Evolutionary conservation across 1,139 yeast genomes (phyloP), one percentile per base, ranked within the genome.

Genomic region (Hyphopichia pseudoburtonii): DNA sequence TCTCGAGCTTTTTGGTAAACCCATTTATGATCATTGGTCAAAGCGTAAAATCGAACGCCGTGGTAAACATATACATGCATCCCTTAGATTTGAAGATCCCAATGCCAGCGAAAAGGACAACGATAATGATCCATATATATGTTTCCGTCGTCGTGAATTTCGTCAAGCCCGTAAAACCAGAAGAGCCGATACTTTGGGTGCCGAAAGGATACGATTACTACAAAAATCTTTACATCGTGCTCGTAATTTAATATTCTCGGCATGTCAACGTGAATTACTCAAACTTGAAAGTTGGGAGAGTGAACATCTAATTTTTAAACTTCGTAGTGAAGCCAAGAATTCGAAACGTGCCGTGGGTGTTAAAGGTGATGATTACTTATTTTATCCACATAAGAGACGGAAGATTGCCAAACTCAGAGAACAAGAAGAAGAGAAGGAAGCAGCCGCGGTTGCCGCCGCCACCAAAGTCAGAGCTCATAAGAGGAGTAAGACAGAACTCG

Each of bases 111-210:
- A 89, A 47, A 86, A 86, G 51, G 97, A 90, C 53, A 78, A 78
- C 49, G 98, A 92, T 54, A 80, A 78, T 43, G 97, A 92, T 60
- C 97, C 99, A 1, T 92, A 94, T 60, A 84, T 89, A 32, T 88
- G 97, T 66, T 92, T 94, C 68, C 79, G 99, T 55, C 81, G 97
- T 52, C 85, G 99, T 61, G 98, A 90, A 55, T 84, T 89, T 48
- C 80, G 98, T 47, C 97, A 87, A 57, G 95, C 95, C 28, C 83
- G 99, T 60, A 92, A 92, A 60, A 94, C 99, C 0, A 80, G 99
- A 59, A 78, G 97, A 47, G 88, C 97, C 0, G 99, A 94, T 63
- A 79, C 86, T 26, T 84, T 88, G 47, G 89, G 95, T 47, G 86
- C 92, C 7, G 97, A 90, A 58, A 79, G 92, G 48, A 70, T 92